Evolutionary conservation across 805 yeast genomes (phyloP).

Genomic region (Metschnikowia similis): DNA sequence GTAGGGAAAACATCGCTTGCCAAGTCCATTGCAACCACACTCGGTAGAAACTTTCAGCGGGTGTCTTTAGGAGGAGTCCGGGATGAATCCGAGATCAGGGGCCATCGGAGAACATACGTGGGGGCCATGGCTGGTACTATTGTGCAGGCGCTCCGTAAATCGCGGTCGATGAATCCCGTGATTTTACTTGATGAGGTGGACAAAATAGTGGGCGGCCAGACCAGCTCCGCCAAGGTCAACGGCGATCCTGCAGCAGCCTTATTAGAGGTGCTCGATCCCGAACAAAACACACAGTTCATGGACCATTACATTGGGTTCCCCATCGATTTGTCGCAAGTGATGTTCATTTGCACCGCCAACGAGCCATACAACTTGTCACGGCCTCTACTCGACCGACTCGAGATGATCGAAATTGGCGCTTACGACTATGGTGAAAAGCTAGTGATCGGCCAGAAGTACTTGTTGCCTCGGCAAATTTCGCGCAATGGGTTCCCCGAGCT

Average conservation of each 20-base stretch:
- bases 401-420: constrained; percentile 71
- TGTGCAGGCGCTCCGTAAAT: constrained; percentile 70
- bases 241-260: constrained; percentile 92
- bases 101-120: constrained; percentile 86
- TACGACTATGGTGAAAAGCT: constrained; percentile 76
- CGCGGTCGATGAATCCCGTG: constrained; percentile 77
- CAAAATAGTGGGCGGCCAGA: constrained; percentile 58
- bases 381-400: constrained; percentile 82
- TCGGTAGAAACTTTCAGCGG: constrained; percentile 72
- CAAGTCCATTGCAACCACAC: constrained; percentile 68
- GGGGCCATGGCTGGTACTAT: constrained; percentile 90
- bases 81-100: constrained; percentile 86
- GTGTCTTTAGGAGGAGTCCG: constrained; percentile 83
- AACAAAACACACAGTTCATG: constrained; percentile 69
- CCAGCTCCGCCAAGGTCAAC: constrained; percentile 43
- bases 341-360: constrained; percentile 85
- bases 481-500: constrained; percentile 56
- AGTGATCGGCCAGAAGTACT: constrained; percentile 61
- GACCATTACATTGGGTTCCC: constrained; percentile 89
- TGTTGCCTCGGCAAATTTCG: constrained; percentile 70
- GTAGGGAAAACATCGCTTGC: constrained; percentile 90
- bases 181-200: constrained; percentile 83
- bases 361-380: constrained; percentile 65
- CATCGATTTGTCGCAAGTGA: constrained; percentile 72
- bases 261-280: constrained; percentile 86